Evolutionary conservation across 1,284 basidiomycete species (phyloP), one percentile per base, ranked within the genome.

Genomic region (Naganishia liquefaciens): DNA sequence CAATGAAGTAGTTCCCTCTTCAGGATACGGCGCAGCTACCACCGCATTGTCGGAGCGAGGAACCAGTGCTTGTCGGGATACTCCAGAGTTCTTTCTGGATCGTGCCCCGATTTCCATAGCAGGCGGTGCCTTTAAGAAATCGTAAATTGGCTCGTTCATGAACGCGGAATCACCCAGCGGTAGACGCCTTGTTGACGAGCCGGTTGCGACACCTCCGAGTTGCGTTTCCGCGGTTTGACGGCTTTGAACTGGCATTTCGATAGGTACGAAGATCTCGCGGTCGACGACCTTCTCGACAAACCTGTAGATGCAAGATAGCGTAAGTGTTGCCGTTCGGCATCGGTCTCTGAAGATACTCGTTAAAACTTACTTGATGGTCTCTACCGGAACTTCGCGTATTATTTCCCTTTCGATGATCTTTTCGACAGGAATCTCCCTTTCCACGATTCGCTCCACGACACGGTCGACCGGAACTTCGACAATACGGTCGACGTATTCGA

Each of bases 101-200:
- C 62, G 40, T 44, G 40, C n/a, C 25, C 37, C 37, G 11, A 47
- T 3, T 15, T 11, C 10, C 7, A 39, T 44, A 40, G 43, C n/a
- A 23, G 63, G 66, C 30, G 77, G 77, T 17, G 74, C 73, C 67
- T 77, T 79, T 64, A 79, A 74, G 77, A 79, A 79, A 58, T 79
- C 78, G 70, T 77, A 76, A 68, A 75, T 77, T 53, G 72, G 64
- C 19, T 76, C 77, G 25, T 75, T 72, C 77, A 76, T 78, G 47
- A 80, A 67, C 46, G 75, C 74, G 17, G 77, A 64, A 61, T 79
- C 77, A 33, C 75, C 68, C 21, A 73, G 30, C 39, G 72, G 69
- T 30, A 68, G 52, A 42, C 58, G 65, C 5, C 69, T 68, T 28
- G 62, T 25, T n/a, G 65, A 52, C 11, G 68, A 62, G 43, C 53